Percentiles rank a stretch among this genome's conserved stretches.
Conservation (phyloP, 2,329 filamentous ascomycete genomes). For the Beauveria bassiana region DNA sequence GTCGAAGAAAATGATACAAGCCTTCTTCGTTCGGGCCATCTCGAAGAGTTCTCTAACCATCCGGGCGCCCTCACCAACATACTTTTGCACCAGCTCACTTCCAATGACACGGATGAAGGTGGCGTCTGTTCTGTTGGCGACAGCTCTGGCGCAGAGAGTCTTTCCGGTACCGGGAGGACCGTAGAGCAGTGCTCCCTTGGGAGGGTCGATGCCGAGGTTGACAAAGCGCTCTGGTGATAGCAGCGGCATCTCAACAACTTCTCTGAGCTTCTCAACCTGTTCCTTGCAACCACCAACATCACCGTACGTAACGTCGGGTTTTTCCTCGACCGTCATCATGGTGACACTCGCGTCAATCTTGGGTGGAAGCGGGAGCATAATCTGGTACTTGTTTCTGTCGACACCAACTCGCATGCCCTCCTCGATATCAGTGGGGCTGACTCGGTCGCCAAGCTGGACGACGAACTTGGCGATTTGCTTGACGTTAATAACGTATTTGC, state of each 20-base stretch:
- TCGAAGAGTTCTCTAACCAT: slow-evolving; percentile 99
- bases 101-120: slow-evolving; percentile 99
- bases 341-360: slow-evolving; percentile 99
- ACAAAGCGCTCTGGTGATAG: slow-evolving; percentile 95
- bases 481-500: slow-evolving; percentile 99
- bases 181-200: slow-evolving; percentile 94
- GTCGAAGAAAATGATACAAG: slow-evolving; percentile 96
- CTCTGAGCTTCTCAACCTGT: slow-evolving; percentile 96
- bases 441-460: slow-evolving; percentile 91
- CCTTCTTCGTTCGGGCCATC: slow-evolving; percentile 99
- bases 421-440: slow-evolving; percentile 97
- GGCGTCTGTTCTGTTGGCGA: slow-evolving; percentile 95
- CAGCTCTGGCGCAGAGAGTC: slow-evolving; percentile 92
- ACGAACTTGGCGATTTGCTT: slow-evolving; percentile 99
- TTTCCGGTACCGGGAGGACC: slow-evolving; percentile 98
- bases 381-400: slow-evolving; percentile 98
- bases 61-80: slow-evolving; percentile 93
- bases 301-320: slow-evolving; percentile 97
- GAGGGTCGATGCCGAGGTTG: slow-evolving; percentile 96
- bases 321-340: slow-evolving; percentile 99
- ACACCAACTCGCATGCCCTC: slow-evolving; percentile 99
- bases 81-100: slow-evolving; percentile 96
- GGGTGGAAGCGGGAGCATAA: slow-evolving; percentile 87
- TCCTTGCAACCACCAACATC: slow-evolving; percentile 99
- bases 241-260: slow-evolving; percentile 97